Conservation (phyloP, 2,329 filamentous ascomycete species). For the Ophiognomonia clavigignenti-juglandacearum region DNA sequence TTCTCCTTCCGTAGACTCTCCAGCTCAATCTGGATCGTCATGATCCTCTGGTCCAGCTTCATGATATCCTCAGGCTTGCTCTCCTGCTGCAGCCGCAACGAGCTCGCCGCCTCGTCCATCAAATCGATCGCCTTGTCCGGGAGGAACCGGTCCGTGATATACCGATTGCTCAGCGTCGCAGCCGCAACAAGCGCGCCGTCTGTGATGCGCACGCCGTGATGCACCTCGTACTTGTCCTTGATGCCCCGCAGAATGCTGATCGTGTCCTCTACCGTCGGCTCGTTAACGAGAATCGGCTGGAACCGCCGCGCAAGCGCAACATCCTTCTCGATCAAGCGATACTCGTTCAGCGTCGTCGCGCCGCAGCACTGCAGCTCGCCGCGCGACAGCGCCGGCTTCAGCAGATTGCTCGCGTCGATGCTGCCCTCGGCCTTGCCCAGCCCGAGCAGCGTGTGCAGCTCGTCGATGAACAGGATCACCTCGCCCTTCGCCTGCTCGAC, state of each 20-base stretch:
- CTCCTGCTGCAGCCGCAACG: slow-evolving; percentile 87
- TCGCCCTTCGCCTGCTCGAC: slow-evolving; percentile 84
- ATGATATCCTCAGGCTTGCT: slow-evolving; percentile 95
- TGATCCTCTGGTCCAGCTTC: slow-evolving; percentile 86
- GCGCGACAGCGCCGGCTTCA: slow-evolving; percentile 89
- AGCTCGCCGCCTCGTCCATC: slow-evolving; percentile 92
- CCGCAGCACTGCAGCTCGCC: slow-evolving; percentile 94
- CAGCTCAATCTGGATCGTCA: slow-evolving; percentile 95
- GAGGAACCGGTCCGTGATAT: slow-evolving; percentile 92
- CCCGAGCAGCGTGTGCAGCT: slow-evolving; percentile 85
- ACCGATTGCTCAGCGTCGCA: slow-evolving; percentile 87
- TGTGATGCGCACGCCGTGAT: slow-evolving; percentile 92
- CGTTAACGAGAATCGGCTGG: slow-evolving; percentile 89
- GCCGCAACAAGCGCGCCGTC: slow-evolving; percentile 89
- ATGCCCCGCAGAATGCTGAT: slow-evolving; percentile 94
- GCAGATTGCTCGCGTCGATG: slow-evolving; percentile 90
- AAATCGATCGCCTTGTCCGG: slow-evolving; percentile 97
- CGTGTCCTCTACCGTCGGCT: slow-evolving; percentile 86
- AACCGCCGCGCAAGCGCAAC: slow-evolving; percentile 88
- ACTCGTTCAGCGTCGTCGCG: slow-evolving; percentile 89
- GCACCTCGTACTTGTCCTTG: slow-evolving; percentile 96
- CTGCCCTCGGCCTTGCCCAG: slow-evolving; percentile 93
- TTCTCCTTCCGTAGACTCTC: slow-evolving; percentile 93
- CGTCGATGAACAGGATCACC: slow-evolving; percentile 93
- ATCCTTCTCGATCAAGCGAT: slow-evolving; percentile 91